Evolutionary conservation across 2,329 filamentous ascomycete genomes (phyloP).

Genomic region (Xylaria arbuscula): DNA sequence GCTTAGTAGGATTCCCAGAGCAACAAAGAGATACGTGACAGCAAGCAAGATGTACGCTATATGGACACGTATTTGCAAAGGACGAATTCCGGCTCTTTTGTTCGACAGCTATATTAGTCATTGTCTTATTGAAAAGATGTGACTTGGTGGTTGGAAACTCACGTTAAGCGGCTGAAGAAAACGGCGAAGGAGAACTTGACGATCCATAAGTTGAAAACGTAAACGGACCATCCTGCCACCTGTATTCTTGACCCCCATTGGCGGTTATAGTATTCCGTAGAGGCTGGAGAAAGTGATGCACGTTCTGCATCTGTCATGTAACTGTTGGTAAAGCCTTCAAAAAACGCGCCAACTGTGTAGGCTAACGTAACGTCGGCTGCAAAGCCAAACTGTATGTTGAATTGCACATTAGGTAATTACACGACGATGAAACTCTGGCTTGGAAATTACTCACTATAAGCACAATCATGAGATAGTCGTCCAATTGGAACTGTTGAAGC

Average conservation of each 20-base stretch:
- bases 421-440: background rate
- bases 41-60: constrained; percentile 56
- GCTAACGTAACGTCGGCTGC: constrained; percentile 27
- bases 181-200: constrained; percentile 47
- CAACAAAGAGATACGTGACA: constrained; percentile 56
- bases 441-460: constrained; percentile 37
- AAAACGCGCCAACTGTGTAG: constrained; percentile 29
- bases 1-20: constrained; percentile 57
- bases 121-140: background rate
- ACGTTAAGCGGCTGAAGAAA: constrained; percentile 49
- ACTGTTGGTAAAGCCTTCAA: constrained; percentile 38
- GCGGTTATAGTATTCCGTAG: constrained; percentile 39
- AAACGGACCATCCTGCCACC: constrained; percentile 47
- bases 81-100: constrained; percentile 42
- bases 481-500: constrained; percentile 35
- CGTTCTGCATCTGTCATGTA: constrained; percentile 41
- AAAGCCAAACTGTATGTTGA: constrained; percentile 34
- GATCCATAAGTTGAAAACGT: constrained; percentile 48
- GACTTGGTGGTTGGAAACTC: constrained; percentile 24
- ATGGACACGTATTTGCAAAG: constrained; percentile 54
- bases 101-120: background rate
- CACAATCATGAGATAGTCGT: constrained; percentile 45
- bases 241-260: constrained; percentile 50
- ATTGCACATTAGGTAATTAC: background rate
- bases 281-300: constrained; percentile 30